These are phyloP conservation scores for Lanzia echinophila DNA, from an alignment of 2,329 filamentous ascomycete species.

Conservation along the genomic window DNA sequence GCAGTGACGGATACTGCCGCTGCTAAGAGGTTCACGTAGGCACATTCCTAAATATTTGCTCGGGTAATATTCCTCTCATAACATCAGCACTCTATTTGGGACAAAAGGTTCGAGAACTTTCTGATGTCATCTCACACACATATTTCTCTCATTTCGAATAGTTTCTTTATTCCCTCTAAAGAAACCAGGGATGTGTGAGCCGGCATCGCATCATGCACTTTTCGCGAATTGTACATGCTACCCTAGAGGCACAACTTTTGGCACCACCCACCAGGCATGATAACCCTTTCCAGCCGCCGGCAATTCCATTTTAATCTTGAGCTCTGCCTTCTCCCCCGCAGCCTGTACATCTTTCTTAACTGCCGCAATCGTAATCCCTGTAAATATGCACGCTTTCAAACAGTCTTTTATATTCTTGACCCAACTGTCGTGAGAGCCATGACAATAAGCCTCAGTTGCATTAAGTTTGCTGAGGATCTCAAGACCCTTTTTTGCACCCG, in stretches of 20 bases:
- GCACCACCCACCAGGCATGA: slow-evolving; percentile 61
- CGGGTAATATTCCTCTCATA: too few species aligned
- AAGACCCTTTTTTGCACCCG: slow-evolving; percentile 43
- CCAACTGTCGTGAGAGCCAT: slow-evolving; percentile 57
- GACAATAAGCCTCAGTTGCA: slow-evolving; percentile 46
- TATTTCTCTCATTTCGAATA: too few species aligned
- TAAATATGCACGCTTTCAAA: slow-evolving; percentile 64
- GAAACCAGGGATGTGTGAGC: too few species aligned
- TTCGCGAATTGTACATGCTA: not conserved
- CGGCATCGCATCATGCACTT: too few species aligned
- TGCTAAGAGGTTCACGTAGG: too few species aligned
- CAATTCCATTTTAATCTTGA: slow-evolving; percentile 43
- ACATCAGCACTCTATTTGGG: too few species aligned
- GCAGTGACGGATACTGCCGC: too few species aligned
- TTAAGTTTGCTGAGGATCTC: slow-evolving; percentile 49
- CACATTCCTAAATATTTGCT: too few species aligned
- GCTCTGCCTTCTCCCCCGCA: slow-evolving; percentile 21
- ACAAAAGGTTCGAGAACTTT: too few species aligned
- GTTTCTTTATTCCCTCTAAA: too few species aligned
- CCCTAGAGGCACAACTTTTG: slow-evolving; percentile 29
- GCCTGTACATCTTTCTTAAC: slow-evolving; percentile 50
- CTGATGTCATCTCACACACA: too few species aligned
- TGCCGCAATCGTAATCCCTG: slow-evolving; percentile 56
- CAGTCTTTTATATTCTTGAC: slow-evolving; percentile 50
- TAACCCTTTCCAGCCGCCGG: slow-evolving; percentile 48